Evolutionary conservation across 768 basidiomycete species (phyloP).

Genomic region (Tremella mesenterica): DNA sequence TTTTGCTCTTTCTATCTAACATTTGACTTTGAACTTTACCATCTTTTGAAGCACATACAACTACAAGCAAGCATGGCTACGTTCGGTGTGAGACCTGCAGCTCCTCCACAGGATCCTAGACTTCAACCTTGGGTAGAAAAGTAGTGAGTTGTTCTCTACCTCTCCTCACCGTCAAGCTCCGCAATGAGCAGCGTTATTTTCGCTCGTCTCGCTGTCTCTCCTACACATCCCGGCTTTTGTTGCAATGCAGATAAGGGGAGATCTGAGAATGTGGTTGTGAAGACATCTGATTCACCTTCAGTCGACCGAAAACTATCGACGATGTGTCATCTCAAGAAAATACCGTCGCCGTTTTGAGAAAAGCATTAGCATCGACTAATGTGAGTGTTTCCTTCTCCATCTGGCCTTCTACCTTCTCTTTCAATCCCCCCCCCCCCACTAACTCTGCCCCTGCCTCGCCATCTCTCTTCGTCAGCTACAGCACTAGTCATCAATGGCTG

Average conservation of each 20-base stretch:
- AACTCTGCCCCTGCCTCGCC: not conserved
- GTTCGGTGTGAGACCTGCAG: constrained; percentile 13
- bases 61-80: constrained; percentile 5
- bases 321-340: constrained; percentile 97
- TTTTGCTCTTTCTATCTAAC: not conserved
- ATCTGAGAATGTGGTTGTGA: too few species aligned
- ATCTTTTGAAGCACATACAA: not conserved
- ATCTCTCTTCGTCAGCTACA: not conserved
- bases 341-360: constrained; percentile 80
- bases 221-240: not conserved
- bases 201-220: not conserved
- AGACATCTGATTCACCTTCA: too few species aligned
- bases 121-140: constrained; percentile 85
- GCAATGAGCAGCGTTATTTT: not conserved
- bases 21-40: not conserved
- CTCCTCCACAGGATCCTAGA: constrained; percentile 26
- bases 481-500: not conserved
- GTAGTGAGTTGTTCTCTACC: constrained; percentile 56
- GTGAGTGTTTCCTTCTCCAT: constrained; percentile 47
- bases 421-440: not conserved
- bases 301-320: constrained; percentile 94
- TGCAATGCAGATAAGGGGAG: too few species aligned
- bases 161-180: not conserved
- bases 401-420: not conserved
- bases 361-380: constrained; percentile 86